Base-by-base conservation (phyloP, 164 flowering plant genomes). In the Vitis rotundifolia region DNA sequence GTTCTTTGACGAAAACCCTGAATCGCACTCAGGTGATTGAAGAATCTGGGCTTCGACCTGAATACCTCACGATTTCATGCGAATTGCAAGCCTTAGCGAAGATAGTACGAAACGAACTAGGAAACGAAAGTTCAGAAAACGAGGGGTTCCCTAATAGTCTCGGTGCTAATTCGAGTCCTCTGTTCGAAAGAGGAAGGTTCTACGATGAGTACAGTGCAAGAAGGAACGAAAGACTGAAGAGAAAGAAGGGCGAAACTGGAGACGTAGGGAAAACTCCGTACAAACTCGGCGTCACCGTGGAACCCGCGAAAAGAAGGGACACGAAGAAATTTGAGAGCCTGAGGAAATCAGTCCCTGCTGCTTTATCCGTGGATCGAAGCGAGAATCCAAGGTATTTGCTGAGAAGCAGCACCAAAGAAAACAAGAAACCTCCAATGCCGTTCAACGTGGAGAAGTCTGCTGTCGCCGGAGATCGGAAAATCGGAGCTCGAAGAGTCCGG, bases 181-280 rank as follows among this genome's bases (percentile, higher is more conserved):
- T 86, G 75, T 91, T 91, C 50, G 91, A 89, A 69, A 85, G 98
- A 62, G 98, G 98, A 0, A 70, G 90, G 72, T 83, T 91, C 15
- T 91, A 91, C 69, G 94, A 90, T 1, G 91, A 76, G 70, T 93
- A 93, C 74, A 82, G 95, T 3, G 92, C 93, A 1, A 82, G 87
- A 59, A 87, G 98, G 71, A 93, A 89, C 64, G 98, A 93, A 80
- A 85, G 91, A 85, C 82, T 91, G 72, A 91, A 77, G 80, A 86
- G 87, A 68, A 93, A 88, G 88, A 84, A 79, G 63, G 72, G 80
- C 13, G 86, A 75, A 51, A 69, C 66, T n/a, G 88, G 62, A 68
- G 81, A 69, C 11, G 83, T 73, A 58, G 72, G 68, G 59, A 81
- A 71, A 59, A 51, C 70, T 11, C 64, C 69, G 11, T 75, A 77